Evolutionary conservation across 768 basidiomycete genomes (phyloP), one percentile per base, ranked within the genome.

Genomic region (Kockovaella imperatae): DNA sequence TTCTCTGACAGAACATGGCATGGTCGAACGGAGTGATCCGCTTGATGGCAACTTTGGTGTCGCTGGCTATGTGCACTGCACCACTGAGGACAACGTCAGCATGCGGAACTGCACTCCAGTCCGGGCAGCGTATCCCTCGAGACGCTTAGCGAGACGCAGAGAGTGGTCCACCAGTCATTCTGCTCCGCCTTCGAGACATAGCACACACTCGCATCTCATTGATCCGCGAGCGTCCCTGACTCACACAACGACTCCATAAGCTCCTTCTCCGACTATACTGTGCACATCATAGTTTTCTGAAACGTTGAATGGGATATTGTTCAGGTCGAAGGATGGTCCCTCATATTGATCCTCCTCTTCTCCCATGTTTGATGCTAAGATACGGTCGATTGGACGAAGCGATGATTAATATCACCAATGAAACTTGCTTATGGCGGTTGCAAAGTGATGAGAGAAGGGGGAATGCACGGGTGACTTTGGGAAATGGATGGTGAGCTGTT

Each of bases 1-100:
- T 89, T 29, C 62, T 44, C 28, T 67, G 62, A 42, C 60, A 57
- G 45, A 69, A 66, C 56, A 71, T 66, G 20, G 61, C 55, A 47
- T 93, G 89, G 71, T 90, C 88, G 59, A 96, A 95, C 0, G 91
- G 91, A 0, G 84, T 82, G 69, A 97, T 95, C 58, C 86, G 84
- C 73, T 96, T 96, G 70, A 96, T 95, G 26, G 91, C 91, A 39
- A 97, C 91, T 73, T 82, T 86, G 35, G 85, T 79, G 35, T 83
- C 81, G 0, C 83, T 83, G 0, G 84, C 79, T 44, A 77, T 70
- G 68, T 93, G 87, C 6, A 86, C 72, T 5, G 89, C 88, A 39
- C 84, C 84, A 64, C 60, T 59, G 45, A 47, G 25, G 31, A 10
- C 31, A n/a, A 32, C 10, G 31, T 32, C 31, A 32, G 31, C 31